phyloP scores from a whole-genome alignment of 495 filamentous ascomycete species.

The Tuber melanosporum region DNA sequence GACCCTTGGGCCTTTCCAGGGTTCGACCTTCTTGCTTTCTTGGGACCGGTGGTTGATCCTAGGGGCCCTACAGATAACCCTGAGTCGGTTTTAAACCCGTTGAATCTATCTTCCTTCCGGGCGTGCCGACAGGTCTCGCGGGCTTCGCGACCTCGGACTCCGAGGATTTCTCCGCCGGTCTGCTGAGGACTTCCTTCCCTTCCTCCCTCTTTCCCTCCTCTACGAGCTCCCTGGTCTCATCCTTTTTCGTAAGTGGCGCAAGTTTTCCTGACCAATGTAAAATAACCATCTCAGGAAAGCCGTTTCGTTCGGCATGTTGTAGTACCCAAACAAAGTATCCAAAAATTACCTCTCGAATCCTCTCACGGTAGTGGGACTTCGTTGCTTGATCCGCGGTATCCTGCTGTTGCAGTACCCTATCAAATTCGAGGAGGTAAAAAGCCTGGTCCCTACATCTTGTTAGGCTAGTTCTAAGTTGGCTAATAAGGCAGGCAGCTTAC shows the following conservation, averaged over 20 bases:
- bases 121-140: too few species aligned
- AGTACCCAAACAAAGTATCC: not conserved
- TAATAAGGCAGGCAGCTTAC: not conserved
- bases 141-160: too few species aligned
- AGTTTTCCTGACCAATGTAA: not conserved
- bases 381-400: not conserved
- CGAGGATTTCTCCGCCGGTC: too few species aligned
- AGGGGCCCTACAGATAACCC: too few species aligned
- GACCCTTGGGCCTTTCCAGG: not conserved
- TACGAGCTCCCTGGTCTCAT: not conserved
- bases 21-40: too few species aligned
- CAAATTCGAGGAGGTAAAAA: not conserved
- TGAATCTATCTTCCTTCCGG: too few species aligned
- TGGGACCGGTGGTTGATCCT: too few species aligned
- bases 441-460: not conserved
- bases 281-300: not conserved
- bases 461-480: not conserved
- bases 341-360: not conserved
- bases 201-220: not conserved
- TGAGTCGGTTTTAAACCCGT: too few species aligned
- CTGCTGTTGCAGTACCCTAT: not conserved
- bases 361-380: not conserved
- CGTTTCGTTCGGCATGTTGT: not conserved
- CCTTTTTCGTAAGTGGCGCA: not conserved
- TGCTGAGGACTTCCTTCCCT: too few species aligned